phyloP scores from a whole-genome alignment of 305 asterid species.

The Fraxinus velutina region DNA sequence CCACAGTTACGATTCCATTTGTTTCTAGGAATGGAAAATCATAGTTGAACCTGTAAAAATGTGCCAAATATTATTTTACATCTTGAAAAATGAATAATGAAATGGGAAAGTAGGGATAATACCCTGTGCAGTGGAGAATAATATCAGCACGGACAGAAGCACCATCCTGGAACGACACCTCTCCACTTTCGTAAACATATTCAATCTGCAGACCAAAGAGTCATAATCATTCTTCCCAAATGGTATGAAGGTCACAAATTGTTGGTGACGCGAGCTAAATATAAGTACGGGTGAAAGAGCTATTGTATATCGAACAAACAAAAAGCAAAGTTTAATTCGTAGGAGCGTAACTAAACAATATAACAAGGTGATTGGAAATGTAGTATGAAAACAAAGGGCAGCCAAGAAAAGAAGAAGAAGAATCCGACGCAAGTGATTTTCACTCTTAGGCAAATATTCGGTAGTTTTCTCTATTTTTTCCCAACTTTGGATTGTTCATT shows the following conservation, averaged over 20 bases:
- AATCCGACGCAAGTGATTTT: too few species aligned
- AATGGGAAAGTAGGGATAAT: neutral
- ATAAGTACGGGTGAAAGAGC: too few species aligned
- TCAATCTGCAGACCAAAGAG: constrained; percentile 30
- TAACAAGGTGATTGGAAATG: too few species aligned
- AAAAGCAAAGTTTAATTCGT: too few species aligned
- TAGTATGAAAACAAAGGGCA: too few species aligned
- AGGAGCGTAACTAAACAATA: too few species aligned
- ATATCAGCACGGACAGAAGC: constrained; percentile 40
- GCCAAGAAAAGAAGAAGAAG: too few species aligned
- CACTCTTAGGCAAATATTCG: too few species aligned
- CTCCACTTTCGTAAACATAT: constrained; percentile 41
- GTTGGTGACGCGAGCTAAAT: too few species aligned
- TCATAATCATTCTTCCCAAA: neutral
- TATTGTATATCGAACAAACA: too few species aligned
- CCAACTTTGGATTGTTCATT: too few species aligned
- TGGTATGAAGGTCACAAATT: neutral
- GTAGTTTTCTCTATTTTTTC: too few species aligned
- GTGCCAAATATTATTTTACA: neutral
- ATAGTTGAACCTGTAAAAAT: constrained; percentile 33
- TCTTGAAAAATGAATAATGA: neutral
- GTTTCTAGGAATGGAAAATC: constrained; percentile 51
- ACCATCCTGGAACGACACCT: constrained; percentile 48
- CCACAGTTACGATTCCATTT: constrained; percentile 40
- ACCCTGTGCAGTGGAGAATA: constrained; percentile 67